Evolutionary conservation across 2,329 filamentous ascomycete species (phyloP).

Genomic region (Monosporascus sp.): DNA sequence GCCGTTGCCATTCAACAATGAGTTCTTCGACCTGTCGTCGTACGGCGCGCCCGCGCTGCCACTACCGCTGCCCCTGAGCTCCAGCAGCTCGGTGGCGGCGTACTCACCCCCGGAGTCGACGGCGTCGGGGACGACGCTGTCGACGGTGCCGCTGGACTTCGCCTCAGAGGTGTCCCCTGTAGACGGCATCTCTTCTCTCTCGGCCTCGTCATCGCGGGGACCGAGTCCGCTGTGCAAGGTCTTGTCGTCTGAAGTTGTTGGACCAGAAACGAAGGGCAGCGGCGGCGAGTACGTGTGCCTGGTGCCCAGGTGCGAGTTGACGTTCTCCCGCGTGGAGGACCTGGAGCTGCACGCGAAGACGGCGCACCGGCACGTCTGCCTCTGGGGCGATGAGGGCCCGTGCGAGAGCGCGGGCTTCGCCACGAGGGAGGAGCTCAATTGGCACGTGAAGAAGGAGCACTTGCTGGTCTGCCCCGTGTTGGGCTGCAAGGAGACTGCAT

Average conservation of each 20-base stretch:
- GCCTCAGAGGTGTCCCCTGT: constrained; percentile 2
- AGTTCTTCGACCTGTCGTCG: neutral
- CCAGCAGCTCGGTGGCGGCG: constrained; percentile 8
- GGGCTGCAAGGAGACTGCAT: constrained; percentile 33
- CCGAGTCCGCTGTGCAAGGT: constrained; percentile 16
- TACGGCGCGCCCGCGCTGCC: too few species aligned
- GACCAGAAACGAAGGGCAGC: neutral
- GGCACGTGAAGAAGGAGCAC: constrained; percentile 40
- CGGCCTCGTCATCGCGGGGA: constrained; percentile 4
- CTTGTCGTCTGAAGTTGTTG: neutral
- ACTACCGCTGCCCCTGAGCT: constrained; percentile 3
- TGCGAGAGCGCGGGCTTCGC: constrained; percentile 32
- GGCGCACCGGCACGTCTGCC: constrained; percentile 30
- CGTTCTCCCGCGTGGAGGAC: constrained; percentile 1
- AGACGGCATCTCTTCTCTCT: neutral
- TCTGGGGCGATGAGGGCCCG: constrained; percentile 29
- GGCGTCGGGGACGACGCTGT: constrained; percentile 12
- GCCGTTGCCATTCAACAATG: neutral
- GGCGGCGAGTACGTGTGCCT: neutral
- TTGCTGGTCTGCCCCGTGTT: constrained; percentile 36
- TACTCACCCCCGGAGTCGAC: constrained; percentile 11
- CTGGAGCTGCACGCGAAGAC: constrained; percentile 18
- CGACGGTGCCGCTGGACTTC: constrained; percentile 14
- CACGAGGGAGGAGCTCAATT: constrained; percentile 32
- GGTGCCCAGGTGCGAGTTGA: neutral